Base-by-base conservation (phyloP, 208 protist genomes). In the Acanthamoeba quina region DNA sequence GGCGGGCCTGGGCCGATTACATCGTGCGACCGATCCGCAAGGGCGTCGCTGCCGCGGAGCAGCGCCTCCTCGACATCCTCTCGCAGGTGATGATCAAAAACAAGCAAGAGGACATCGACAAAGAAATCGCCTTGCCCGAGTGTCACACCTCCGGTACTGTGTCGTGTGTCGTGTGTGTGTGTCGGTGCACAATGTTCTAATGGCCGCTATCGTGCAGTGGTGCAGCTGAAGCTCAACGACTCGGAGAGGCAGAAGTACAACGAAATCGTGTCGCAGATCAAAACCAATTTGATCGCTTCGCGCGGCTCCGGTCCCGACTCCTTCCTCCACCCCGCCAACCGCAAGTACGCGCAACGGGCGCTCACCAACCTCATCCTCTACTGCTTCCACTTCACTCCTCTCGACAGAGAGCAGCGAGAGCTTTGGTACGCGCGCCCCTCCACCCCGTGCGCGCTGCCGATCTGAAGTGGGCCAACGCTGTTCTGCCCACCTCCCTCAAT, bases 11-110 rank as follows among this genome's bases (percentile, higher is more conserved):
- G 66, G 26, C 44, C 24, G 49, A 74, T 31, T 54, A 44, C 15
- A 93, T 96, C 10, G 34, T 70, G 3, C 60, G 60, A 10, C 95
- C 95, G 15, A 41, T 95, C 19, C 94, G 83, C 0, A 62, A 93
- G 29, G 82, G 91, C 37, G n/a, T 94, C 3, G 37, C 29, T 13
- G 6, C 6, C 56, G 95, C n/a, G 13, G 47, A 91, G 5, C 83
- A 95, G 24, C 58, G 37, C 10, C 47, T 96, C 5, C 31, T 68
- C 34, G 62, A 92, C 17, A 10, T 95, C 5, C 54, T 96, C 13
- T 80, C 74, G 37, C 24, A 34, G 9, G 47, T 94, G 13, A 80
- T 89, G 5, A 10, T 96, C 10, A 89, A 93, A 26, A 96, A 90
- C 26, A 78, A 80, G 29, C 41, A 93, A 15, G 17, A 93, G 78